phyloP scores from a whole-genome alignment of 208 protist species.

The Leishmania guyanensis region DNA sequence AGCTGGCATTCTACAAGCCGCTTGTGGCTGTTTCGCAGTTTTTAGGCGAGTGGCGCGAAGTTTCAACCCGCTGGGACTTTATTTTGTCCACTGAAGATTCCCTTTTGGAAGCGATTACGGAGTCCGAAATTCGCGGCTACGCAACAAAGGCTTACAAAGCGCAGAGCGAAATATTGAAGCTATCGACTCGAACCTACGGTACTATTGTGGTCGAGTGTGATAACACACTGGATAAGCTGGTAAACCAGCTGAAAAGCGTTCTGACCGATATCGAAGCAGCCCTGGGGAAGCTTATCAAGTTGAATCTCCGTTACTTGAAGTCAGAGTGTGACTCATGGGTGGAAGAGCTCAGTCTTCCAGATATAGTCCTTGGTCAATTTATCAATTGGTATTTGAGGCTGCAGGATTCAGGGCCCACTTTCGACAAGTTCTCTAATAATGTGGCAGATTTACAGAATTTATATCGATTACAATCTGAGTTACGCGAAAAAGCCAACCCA shows the following conservation, averaged over 20 bases:
- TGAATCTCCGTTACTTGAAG: constrained; percentile 34
- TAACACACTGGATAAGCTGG: constrained; percentile 24
- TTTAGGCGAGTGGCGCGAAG: constrained; percentile 38
- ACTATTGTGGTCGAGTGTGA: constrained; percentile 50
- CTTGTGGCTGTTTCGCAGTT: constrained; percentile 36
- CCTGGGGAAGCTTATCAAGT: constrained; percentile 35
- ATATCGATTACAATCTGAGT: constrained; percentile 36
- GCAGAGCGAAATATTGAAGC: constrained; percentile 43
- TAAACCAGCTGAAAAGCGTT: constrained; percentile 38
- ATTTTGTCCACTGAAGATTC: constrained; percentile 14
- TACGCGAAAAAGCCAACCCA: constrained; percentile 34
- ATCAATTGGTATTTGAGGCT: constrained; percentile 49
- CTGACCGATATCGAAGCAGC: constrained; percentile 40
- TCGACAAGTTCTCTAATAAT: constrained; percentile 40
- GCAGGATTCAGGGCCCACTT: constrained; percentile 35
- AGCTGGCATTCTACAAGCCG: constrained; percentile 39
- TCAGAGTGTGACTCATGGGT: constrained; percentile 36
- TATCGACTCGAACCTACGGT: constrained; percentile 41
- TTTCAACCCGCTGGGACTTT: constrained; percentile 26
- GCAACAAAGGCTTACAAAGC: constrained; percentile 45
- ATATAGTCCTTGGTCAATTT: constrained; percentile 40
- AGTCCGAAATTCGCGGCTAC: constrained; percentile 49
- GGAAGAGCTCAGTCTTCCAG: constrained; percentile 35
- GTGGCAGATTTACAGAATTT: constrained; percentile 55
- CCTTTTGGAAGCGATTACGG: constrained; percentile 29